Evolutionary conservation across 2,329 filamentous ascomycete genomes (phyloP).

Genomic region (Gnomoniopsis smithogilvyi): DNA sequence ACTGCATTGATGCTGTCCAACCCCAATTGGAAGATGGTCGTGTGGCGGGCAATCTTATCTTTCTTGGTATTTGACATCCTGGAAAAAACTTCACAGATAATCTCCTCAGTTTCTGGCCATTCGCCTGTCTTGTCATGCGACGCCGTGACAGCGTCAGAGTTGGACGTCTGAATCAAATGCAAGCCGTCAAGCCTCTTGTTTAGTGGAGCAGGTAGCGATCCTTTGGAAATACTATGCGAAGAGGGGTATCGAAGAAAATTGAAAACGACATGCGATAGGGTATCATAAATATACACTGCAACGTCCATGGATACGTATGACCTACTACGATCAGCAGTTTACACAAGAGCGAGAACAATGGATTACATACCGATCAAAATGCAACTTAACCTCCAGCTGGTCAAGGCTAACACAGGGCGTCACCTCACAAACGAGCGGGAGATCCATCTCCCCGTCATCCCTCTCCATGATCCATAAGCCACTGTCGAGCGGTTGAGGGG

Average conservation of each 20-base stretch:
- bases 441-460: conserved; percentile 66
- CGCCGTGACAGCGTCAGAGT: background rate
- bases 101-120: conserved; percentile 51
- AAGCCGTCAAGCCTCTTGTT: conserved; percentile 3
- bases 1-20: conserved; percentile 86
- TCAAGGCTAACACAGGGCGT: conserved; percentile 52
- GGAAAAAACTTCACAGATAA: conserved; percentile 55
- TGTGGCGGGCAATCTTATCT: conserved; percentile 52
- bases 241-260: conserved; percentile 9
- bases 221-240: conserved; percentile 3
- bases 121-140: conserved; percentile 11
- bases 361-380: conserved; percentile 53
- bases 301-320: conserved; percentile 12
- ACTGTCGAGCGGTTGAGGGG: conserved; percentile 51
- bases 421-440: conserved; percentile 75
- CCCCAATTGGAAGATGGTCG: conserved; percentile 83
- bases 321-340: conserved; percentile 17
- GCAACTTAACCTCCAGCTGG: conserved; percentile 55
- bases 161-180: background rate
- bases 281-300: conserved; percentile 9
- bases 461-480: conserved; percentile 53
- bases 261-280: conserved; percentile 9
- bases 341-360: background rate
- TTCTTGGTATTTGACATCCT: conserved; percentile 51
- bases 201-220: conserved; percentile 8